Conservation (phyloP, 257 asterid genomes). For the Forsythia suspensa region DNA sequence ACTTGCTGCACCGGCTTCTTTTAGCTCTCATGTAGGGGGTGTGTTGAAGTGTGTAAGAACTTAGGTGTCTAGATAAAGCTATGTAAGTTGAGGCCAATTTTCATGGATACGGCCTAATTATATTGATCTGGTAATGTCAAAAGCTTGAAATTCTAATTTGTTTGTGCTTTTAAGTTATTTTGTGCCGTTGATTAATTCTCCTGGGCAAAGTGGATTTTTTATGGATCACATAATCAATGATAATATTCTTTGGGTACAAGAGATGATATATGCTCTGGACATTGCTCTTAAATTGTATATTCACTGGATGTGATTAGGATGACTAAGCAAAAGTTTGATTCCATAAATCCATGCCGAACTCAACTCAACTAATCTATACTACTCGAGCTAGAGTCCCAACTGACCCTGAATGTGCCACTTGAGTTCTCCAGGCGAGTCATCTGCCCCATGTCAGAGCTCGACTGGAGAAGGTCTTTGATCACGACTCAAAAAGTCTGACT, state of each 20-base stretch:
- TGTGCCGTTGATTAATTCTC: too few species aligned
- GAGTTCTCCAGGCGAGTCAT: neutral
- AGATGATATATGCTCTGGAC: too few species aligned
- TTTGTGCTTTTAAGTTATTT: too few species aligned
- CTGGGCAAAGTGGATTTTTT: too few species aligned
- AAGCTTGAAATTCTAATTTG: neutral
- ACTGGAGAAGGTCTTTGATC: too few species aligned
- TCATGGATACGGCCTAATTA: neutral
- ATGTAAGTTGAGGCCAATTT: conserved; percentile 4
- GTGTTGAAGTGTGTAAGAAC: conserved; percentile 9
- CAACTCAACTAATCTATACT: neutral
- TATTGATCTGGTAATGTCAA: neutral
- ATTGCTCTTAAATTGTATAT: too few species aligned
- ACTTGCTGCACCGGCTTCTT: neutral
- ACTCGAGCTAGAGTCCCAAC: neutral
- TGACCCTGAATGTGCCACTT: too few species aligned
- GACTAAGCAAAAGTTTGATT: too few species aligned
- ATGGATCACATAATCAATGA: too few species aligned
- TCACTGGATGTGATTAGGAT: too few species aligned
- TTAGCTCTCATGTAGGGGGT: neutral
- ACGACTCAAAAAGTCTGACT: too few species aligned
- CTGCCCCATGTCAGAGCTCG: neutral
- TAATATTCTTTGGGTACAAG: too few species aligned
- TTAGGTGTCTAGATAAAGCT: conserved; percentile 5
- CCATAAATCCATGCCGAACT: neutral